Evolutionary conservation across 2,329 filamentous ascomycete species (phyloP).

Genomic region (Curvularia hawaiiensis): DNA sequence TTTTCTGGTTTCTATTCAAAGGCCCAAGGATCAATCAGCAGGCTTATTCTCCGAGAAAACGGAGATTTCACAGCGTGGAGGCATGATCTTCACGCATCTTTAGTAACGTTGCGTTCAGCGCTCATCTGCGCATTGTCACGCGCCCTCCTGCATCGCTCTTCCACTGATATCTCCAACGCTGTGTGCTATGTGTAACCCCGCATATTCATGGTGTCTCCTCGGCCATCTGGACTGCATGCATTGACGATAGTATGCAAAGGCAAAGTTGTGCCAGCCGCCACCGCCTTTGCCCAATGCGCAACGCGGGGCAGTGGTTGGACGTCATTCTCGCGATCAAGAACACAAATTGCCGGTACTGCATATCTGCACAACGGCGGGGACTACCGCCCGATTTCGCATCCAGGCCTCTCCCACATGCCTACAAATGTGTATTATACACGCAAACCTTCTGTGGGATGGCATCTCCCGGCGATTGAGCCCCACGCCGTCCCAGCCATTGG

Average conservation of each 20-base stretch:
- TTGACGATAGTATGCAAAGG: neutral
- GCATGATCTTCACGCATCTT: neutral
- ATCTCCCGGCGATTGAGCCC: neutral
- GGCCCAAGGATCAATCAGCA: neutral
- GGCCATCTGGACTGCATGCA: neutral
- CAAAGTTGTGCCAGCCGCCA: conserved; percentile 1
- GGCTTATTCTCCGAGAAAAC: neutral
- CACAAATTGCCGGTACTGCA: neutral
- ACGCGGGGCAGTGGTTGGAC: conserved; percentile 6
- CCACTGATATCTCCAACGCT: neutral
- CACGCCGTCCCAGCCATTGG: neutral
- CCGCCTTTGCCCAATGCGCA: neutral
- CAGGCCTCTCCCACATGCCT: neutral
- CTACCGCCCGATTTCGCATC: neutral
- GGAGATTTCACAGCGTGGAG: neutral
- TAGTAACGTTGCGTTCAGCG: neutral
- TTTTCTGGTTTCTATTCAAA: neutral
- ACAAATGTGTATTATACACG: conserved; percentile 8
- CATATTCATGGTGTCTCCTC: neutral
- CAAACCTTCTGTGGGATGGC: too few species aligned
- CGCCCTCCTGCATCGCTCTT: neutral
- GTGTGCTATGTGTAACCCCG: neutral
- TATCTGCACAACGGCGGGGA: neutral
- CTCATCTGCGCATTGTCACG: neutral
- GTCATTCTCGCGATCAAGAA: neutral